Conservation (phyloP, 2,329 filamentous ascomycete species). For the Sarocladium brachiariae region DNA sequence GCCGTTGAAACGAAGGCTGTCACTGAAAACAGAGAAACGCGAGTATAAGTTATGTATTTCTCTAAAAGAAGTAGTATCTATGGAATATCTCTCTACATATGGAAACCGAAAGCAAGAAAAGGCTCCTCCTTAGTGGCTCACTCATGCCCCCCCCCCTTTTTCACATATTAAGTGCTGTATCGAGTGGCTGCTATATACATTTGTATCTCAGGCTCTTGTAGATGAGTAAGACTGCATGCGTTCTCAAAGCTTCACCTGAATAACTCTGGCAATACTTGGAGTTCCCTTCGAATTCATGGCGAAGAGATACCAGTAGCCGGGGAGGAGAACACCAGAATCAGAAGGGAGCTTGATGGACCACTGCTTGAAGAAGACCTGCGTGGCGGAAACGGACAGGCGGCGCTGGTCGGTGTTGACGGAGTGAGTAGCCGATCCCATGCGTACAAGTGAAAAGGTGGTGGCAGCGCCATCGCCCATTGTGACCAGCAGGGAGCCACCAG, state of each 20-base stretch:
- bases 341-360: neutral
- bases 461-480: neutral
- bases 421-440: conserved; percentile 44
- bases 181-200: no score
- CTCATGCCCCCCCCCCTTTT: no score
- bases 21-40: no score
- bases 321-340: neutral
- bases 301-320: conserved; percentile 4
- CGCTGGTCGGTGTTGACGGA: conserved; percentile 53
- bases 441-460: conserved; percentile 29
- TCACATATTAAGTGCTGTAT: no score
- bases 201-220: no score
- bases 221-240: no score
- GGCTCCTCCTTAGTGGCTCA: no score
- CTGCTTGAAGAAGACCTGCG: neutral
- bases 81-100: no score
- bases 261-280: conserved; percentile 2
- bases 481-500: neutral
- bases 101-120: no score
- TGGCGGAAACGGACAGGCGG: conserved; percentile 21
- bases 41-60: no score
- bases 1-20: no score
- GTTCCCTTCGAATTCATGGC: neutral
- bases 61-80: no score
- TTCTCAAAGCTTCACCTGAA: neutral